phyloP scores from a whole-genome alignment of 306 rosid species.

The Sesbania bispinosa region DNA sequence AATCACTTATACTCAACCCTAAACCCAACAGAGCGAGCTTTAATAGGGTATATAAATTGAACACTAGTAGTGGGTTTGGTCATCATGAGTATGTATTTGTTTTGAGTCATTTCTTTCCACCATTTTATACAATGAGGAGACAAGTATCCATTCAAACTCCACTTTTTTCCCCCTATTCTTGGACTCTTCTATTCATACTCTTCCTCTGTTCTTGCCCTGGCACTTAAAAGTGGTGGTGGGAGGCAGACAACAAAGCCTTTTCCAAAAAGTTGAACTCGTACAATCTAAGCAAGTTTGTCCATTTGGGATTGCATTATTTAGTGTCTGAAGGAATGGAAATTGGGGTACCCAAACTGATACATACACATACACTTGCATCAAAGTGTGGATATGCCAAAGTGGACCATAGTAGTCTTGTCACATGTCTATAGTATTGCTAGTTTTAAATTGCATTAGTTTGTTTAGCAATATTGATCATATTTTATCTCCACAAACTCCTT shows the following conservation, averaged over 20 bases:
- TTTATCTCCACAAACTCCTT: neutral
- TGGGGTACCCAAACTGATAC: neutral
- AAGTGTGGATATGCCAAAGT: slow-evolving; percentile 24
- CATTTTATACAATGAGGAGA: slow-evolving; percentile 20
- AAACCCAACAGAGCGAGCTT: no score
- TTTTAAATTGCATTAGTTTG: neutral
- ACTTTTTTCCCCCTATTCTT: neutral
- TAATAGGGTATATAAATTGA: slow-evolving; percentile 24
- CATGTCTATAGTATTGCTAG: neutral
- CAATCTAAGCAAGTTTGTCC: slow-evolving; percentile 22
- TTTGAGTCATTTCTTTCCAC: slow-evolving; percentile 21
- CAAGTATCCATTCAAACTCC: slow-evolving; percentile 29
- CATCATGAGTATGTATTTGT: slow-evolving; percentile 12
- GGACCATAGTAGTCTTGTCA: slow-evolving; percentile 26
- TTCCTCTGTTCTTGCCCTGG: neutral
- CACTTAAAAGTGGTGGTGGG: slow-evolving; percentile 22
- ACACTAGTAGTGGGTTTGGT: slow-evolving; percentile 48
- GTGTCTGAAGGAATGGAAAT: slow-evolving; percentile 18
- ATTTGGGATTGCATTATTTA: slow-evolving; percentile 25
- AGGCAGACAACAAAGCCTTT: slow-evolving; percentile 12
- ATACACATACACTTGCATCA: slow-evolving; percentile 8
- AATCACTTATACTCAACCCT: no score
- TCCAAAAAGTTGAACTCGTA: slow-evolving; percentile 14
- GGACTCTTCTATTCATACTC: slow-evolving; percentile 24
- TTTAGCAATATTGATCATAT: neutral